Base-by-base conservation (phyloP, 208 protist genomes). In the Strigomonas culicis region DNA sequence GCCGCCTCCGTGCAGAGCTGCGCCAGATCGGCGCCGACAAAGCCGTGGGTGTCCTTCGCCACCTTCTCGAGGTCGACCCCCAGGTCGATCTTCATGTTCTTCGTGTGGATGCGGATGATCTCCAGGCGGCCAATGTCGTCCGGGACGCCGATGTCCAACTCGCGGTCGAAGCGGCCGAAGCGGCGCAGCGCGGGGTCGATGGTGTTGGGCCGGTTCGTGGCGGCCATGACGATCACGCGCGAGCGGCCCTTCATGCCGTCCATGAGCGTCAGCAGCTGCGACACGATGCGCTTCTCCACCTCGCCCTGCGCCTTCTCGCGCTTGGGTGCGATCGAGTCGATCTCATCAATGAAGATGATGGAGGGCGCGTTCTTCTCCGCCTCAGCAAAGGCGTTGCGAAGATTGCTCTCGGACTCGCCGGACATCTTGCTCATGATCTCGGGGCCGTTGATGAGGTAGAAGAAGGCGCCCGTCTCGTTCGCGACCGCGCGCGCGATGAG, bases 271-370 rank as follows among this genome's bases (percentile, higher is more conserved):
- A 99, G 88, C 19, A 99, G 90, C 92, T 99, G 98, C 24, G 99
- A 99, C 8, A 99, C 99, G 79, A 99, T 99, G 74, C 99, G 93
- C 75, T 98, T 98, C 88, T 99, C 99, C 53, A 99, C 99, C 86
- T 99, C 99, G 63, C 99, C 99, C 77, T 99, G 86, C 24, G 97
- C 92, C 71, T 99, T 99, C 55, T 99, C 99, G 72, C 99, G 92
- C 89, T 99, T 99, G 50, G 99, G 99, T 7, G 99, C 99, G 68
- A 99, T 99, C 11, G 98, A 97, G 88, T 99, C 99, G 64, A 99
- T 99, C 87, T 99, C 99, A 81, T 99, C 99, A 79, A 99, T 99
- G 88, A 99, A 99, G 73, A 99, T 99, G 82, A 99, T 99, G 32
- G 99, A 79, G 34, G 98, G 99, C 0, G 97, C 83, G 86, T 99